phyloP scores from a whole-genome alignment of 768 basidiomycete genomes.

The Lepiota venenata region DNA sequence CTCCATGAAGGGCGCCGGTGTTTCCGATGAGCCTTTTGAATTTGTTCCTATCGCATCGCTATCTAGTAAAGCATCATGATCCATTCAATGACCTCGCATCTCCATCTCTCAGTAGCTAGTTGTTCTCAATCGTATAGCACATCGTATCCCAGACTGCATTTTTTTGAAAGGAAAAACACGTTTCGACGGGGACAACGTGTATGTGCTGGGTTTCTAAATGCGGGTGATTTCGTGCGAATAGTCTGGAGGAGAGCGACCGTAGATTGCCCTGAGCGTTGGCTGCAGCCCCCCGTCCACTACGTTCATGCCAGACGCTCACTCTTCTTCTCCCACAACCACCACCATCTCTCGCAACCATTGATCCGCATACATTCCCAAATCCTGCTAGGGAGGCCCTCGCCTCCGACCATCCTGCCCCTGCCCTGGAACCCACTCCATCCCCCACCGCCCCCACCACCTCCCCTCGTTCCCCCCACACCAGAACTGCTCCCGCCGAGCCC shows the following conservation, averaged over 20 bases:
- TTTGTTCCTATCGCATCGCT: neutral
- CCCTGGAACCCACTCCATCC: slow-evolving; percentile 40
- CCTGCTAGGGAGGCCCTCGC: slow-evolving; percentile 53
- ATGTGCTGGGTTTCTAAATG: slow-evolving; percentile 14
- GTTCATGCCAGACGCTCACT: slow-evolving; percentile 2
- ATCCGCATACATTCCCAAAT: slow-evolving; percentile 57
- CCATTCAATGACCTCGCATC: neutral
- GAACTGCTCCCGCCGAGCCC: slow-evolving; percentile 18
- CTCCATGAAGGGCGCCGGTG: neutral
- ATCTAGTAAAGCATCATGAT: neutral
- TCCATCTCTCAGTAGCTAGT: neutral
- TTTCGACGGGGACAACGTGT: neutral
- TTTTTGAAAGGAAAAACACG: neutral
- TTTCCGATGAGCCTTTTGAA: too few species aligned
- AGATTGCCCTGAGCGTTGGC: slow-evolving; percentile 10
- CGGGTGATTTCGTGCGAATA: slow-evolving; percentile 19
- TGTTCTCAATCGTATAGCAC: neutral
- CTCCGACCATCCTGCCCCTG: slow-evolving; percentile 38
- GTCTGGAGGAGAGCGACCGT: slow-evolving; percentile 12
- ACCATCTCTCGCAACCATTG: slow-evolving; percentile 45
- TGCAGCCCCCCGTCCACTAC: neutral
- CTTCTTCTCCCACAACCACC: slow-evolving; percentile 16
- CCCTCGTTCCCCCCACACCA: slow-evolving; percentile 23
- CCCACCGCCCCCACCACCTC: slow-evolving; percentile 17
- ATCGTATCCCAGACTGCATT: neutral